These are phyloP conservation scores for Aspergillus chevalieri DNA, from an alignment of 2,329 filamentous ascomycete genomes.

Conservation along the genomic window DNA sequence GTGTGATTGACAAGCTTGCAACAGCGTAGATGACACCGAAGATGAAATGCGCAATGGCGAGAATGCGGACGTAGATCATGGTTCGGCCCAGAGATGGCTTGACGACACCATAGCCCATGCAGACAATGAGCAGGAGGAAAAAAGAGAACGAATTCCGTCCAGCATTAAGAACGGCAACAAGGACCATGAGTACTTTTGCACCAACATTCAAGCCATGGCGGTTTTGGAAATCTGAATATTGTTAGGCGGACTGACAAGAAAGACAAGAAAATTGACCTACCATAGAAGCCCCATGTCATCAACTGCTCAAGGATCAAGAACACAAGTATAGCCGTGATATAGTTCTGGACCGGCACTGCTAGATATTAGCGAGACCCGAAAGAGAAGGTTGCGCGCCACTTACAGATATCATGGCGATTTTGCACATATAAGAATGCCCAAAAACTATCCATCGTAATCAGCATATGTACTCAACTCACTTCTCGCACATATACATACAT, in stretches of 20 bases:
- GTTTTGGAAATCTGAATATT: constrained; percentile 73
- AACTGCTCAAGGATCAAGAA: constrained; percentile 95
- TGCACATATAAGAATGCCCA: constrained; percentile 97
- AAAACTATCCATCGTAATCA: constrained; percentile 48
- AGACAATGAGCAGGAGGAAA: constrained; percentile 94
- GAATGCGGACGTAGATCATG: constrained; percentile 87
- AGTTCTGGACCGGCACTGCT: constrained; percentile 89
- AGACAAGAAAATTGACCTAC: constrained; percentile 40
- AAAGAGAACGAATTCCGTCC: constrained; percentile 96
- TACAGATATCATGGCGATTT: constrained; percentile 82
- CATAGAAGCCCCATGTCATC: constrained; percentile 98
- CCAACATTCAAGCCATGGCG: constrained; percentile 75
- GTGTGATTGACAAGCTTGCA: constrained; percentile 79
- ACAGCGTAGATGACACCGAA: constrained; percentile 93
- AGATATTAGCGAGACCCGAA: constrained; percentile 25
- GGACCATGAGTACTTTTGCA: constrained; percentile 77
- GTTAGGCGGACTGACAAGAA: constrained; percentile 27
- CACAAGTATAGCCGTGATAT: constrained; percentile 92
- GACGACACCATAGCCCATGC: constrained; percentile 98
- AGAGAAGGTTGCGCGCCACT: constrained; percentile 21
- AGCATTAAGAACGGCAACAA: constrained; percentile 90
- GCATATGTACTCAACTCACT: constrained; percentile 1
- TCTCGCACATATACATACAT: constrained; percentile 44
- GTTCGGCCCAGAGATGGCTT: constrained; percentile 86
- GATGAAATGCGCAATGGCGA: constrained; percentile 87